Evolutionary conservation across 352 stramenopile genomes (phyloP), one percentile per base, ranked within the genome.

Genomic region (Pythium vanterpoolii): DNA sequence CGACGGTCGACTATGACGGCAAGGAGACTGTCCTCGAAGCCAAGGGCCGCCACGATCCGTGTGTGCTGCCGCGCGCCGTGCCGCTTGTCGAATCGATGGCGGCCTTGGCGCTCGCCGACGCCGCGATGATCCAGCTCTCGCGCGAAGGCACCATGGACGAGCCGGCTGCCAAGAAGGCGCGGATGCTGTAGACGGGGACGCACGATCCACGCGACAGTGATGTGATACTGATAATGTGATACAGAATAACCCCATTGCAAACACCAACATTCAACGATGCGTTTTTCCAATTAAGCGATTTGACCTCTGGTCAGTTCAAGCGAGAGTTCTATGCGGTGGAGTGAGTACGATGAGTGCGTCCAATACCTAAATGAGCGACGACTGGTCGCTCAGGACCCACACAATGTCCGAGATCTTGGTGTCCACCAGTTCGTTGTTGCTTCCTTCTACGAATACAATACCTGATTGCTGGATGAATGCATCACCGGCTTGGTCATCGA

Each of bases 41-140:
- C 49, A 99, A 99, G 79, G 97, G 96, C 54, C 86, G 97, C 59
- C 97, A 99, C 71, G 97, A 99, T 77, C 97, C 97, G 38, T 99
- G 97, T 70, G 97, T 99, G 45, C 76, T 99, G 43, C 97, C 97
- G 8, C 87, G 97, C 44, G 96, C 96, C 13, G 90, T 98, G 67
- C 97, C 97, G 13, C 98, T 99, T 62, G 95, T 99, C 18, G 97
- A 99, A 74, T 85, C 95, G 14, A 99, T 99, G 97, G 92, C 98
- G 21, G 91, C 97, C 21, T 75, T 99, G 8, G 96, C 91, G 19
- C 81, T 99, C 33, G 89, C 94, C 16, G 97, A 99, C 75, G 80
- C 90, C 6, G 80, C 98, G 1, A 97, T 99, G 93, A 90, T 97
- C 69, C 97, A 99, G 68, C 70, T 97, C 33, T 92, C 93, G 36